Percentiles rank a stretch among this genome's conserved stretches.
Conservation (phyloP, 345 rosid genomes). For the Gossypium anomalum region DNA sequence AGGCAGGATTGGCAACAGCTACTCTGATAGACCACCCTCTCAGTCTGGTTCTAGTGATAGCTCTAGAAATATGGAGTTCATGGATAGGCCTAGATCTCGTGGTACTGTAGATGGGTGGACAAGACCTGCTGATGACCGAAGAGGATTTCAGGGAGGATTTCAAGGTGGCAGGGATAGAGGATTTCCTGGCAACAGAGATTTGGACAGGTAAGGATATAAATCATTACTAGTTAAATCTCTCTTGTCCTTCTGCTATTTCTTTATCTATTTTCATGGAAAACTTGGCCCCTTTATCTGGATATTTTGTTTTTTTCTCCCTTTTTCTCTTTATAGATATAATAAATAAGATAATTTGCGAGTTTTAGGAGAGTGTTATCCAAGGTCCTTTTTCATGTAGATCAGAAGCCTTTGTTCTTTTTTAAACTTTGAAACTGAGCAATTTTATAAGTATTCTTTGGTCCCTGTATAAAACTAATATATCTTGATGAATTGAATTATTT, state of each 20-base stretch:
- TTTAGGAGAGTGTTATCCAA: not conserved
- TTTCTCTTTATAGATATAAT: not conserved
- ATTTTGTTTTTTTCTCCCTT: no score
- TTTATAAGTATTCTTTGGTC: not conserved
- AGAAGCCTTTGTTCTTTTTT: not conserved
- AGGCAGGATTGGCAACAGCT: conserved; percentile 50
- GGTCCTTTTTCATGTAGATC: not conserved
- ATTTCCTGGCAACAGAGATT: conserved; percentile 61
- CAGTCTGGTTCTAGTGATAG: conserved; percentile 72
- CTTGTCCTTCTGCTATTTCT: not conserved
- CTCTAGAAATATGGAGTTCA: conserved; percentile 56
- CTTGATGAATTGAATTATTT: not conserved
- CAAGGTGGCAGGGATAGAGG: conserved; percentile 86
- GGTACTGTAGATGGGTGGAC: conserved; percentile 66
- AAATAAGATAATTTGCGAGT: not conserved
- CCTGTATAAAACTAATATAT: not conserved
- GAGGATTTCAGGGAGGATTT: conserved; percentile 34
- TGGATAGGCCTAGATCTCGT: conserved; percentile 77
- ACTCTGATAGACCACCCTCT: conserved; percentile 79
- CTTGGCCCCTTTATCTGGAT: not conserved
- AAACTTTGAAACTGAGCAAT: not conserved
- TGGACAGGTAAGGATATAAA: conserved; percentile 56
- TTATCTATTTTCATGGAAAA: not conserved
- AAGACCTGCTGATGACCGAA: conserved; percentile 66
- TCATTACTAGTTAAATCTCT: conserved; percentile 5